These are phyloP conservation scores for Xerophyta viscosa DNA, from an alignment of 106 monocot genomes.

Conservation along the genomic window DNA sequence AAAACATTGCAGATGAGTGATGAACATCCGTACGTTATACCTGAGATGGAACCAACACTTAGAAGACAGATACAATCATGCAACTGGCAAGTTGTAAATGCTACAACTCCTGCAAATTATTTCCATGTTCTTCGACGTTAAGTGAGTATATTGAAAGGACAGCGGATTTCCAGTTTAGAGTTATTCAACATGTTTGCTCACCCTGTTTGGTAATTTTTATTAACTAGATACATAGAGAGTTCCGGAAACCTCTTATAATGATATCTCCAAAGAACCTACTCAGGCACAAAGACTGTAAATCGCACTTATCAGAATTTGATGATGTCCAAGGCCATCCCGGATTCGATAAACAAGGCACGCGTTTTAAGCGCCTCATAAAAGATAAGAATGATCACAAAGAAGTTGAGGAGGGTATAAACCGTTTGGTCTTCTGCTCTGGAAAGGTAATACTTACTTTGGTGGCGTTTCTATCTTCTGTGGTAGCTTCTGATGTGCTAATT, in stretches of 20 bases:
- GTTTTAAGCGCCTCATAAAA: constrained; percentile 96
- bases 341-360: constrained; percentile 97
- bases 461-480: no score
- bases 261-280: constrained; percentile 96
- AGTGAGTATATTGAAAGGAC: constrained; percentile 33
- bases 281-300: constrained; percentile 93
- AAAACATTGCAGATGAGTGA: constrained; percentile 74
- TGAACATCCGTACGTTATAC: constrained; percentile 84
- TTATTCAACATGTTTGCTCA: neutral
- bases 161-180: neutral
- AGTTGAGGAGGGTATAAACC: constrained; percentile 80
- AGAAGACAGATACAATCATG: constrained; percentile 93
- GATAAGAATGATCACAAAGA: constrained; percentile 71
- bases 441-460: no score
- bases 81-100: constrained; percentile 98
- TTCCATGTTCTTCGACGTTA: constrained; percentile 95
- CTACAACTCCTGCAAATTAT: constrained; percentile 96
- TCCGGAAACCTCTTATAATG: constrained; percentile 89
- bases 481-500: no score
- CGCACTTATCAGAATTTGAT: constrained; percentile 94
- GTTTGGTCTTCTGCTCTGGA: constrained; percentile 85
- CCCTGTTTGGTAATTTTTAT: neutral
- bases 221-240: constrained; percentile 81
- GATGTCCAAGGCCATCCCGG: constrained; percentile 87
- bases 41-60: constrained; percentile 93